Evolutionary conservation across 345 rosid species (phyloP).

Genomic region (Bretschneidera sinensis): DNA sequence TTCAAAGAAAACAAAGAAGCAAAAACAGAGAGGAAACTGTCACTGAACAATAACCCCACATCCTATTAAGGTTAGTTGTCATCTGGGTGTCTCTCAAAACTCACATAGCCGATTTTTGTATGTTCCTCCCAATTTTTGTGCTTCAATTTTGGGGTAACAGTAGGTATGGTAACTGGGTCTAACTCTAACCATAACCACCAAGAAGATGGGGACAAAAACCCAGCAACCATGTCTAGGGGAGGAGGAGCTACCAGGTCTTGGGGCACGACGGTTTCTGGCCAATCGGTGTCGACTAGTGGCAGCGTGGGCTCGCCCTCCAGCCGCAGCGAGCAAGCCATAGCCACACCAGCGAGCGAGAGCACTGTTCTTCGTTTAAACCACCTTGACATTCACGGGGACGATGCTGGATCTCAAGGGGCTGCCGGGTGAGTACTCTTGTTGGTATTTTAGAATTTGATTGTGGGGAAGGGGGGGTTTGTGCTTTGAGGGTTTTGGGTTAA

Average conservation of each 20-base stretch:
- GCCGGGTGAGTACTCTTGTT: conserved; percentile 44
- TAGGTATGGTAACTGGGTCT: conserved; percentile 45
- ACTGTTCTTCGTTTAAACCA: conserved; percentile 59
- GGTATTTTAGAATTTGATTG: conserved; percentile 6
- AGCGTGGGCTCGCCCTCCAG: conserved; percentile 95
- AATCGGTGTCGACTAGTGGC: conserved; percentile 84
- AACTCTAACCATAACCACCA: conserved; percentile 39
- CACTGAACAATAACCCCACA: conserved; percentile 6
- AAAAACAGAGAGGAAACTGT: not conserved
- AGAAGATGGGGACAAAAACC: conserved; percentile 52
- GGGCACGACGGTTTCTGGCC: conserved; percentile 77
- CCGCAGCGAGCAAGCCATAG: conserved; percentile 58
- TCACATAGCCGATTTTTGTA: conserved; percentile 1
- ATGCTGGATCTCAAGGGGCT: conserved; percentile 79
- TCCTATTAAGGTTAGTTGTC: conserved; percentile 28
- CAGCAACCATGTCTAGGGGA: conserved; percentile 28
- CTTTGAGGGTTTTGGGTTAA: conserved; percentile 13
- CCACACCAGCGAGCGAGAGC: conserved; percentile 74
- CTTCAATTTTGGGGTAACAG: conserved; percentile 11
- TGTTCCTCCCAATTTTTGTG: conserved; percentile 12
- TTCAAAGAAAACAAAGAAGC: not conserved
- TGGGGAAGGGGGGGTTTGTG: conserved; percentile 7
- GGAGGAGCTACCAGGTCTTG: conserved; percentile 68
- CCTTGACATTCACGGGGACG: conserved; percentile 89
- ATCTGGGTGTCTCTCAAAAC: conserved; percentile 20